Evolutionary conservation across 371 early-diverging fungal species (phyloP).

Genomic region (Mucor circinelloides): DNA sequence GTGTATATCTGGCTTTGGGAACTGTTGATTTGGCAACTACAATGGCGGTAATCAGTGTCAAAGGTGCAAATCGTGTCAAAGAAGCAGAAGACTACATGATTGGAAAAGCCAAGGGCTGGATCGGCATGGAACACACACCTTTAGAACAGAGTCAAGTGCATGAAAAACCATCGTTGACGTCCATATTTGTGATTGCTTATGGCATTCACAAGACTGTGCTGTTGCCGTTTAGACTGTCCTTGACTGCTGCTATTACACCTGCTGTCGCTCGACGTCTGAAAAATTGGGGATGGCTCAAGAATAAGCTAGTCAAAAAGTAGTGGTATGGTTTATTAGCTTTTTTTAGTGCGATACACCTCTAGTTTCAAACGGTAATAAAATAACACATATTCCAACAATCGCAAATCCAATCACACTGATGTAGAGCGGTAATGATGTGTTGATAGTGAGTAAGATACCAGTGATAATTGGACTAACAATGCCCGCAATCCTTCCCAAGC

Average conservation of each 20-base stretch:
- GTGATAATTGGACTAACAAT: slow-evolving; percentile 77
- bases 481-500: slow-evolving; percentile 76
- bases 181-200: slow-evolving; percentile 47
- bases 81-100: slow-evolving; percentile 36
- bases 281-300: slow-evolving; percentile 21
- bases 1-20: slow-evolving; percentile 44
- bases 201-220: slow-evolving; percentile 53
- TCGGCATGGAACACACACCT: slow-evolving; percentile 18
- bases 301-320: slow-evolving; percentile 2
- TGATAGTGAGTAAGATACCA: slow-evolving; percentile 64
- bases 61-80: slow-evolving; percentile 41
- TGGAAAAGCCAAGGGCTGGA: slow-evolving; percentile 8
- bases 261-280: slow-evolving; percentile 22
- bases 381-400: slow-evolving; percentile 63
- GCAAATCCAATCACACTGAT: slow-evolving; percentile 63
- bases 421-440: slow-evolving; percentile 67
- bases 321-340: not conserved
- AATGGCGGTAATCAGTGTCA: slow-evolving; percentile 37
- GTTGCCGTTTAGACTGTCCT: slow-evolving; percentile 44
- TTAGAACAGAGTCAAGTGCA: not conserved
- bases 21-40: slow-evolving; percentile 35
- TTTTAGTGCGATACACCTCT: slow-evolving; percentile 28
- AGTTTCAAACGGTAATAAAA: slow-evolving; percentile 75
- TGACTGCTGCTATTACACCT: slow-evolving; percentile 53
- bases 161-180: slow-evolving; percentile 38